phyloP scores from a whole-genome alignment of 1,284 basidiomycete genomes.

The Rhodotorula glutinis region DNA sequence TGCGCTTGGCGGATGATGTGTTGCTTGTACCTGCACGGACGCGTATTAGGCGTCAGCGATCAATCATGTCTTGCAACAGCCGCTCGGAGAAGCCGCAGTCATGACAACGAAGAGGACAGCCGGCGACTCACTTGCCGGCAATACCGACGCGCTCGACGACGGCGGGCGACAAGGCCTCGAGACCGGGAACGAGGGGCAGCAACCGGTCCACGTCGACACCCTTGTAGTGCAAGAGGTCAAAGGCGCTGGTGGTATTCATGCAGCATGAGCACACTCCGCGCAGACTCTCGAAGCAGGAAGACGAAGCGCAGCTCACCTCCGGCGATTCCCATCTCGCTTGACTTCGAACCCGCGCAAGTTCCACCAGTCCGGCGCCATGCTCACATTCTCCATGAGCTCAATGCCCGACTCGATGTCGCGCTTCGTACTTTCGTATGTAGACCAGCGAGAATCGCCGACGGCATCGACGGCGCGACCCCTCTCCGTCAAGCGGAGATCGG shows the following conservation, averaged over 20 bases:
- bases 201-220: conserved; percentile 57
- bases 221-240: conserved; percentile 68
- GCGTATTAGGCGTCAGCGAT: too few species aligned
- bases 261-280: background rate
- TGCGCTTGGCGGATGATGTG: conserved; percentile 59
- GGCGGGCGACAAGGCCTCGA: conserved; percentile 56
- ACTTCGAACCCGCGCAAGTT: conserved; percentile 45
- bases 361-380: conserved; percentile 48
- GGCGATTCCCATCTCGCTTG: conserved; percentile 44
- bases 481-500: conserved; percentile 72
- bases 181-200: conserved; percentile 56
- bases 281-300: too few species aligned
- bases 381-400: conserved; percentile 53
- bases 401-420: conserved; percentile 57
- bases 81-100: too few species aligned
- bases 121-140: conserved; percentile 57
- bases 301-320: conserved; percentile 37
- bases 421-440: conserved; percentile 54
- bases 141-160: conserved; percentile 64
- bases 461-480: conserved; percentile 59
- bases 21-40: conserved; percentile 25
- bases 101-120: too few species aligned
- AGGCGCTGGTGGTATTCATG: conserved; percentile 56
- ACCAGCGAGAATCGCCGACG: conserved; percentile 66
- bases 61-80: too few species aligned